Base-by-base conservation (phyloP, 73 alveolate genomes). In the Durusdinium trenchii region DNA sequence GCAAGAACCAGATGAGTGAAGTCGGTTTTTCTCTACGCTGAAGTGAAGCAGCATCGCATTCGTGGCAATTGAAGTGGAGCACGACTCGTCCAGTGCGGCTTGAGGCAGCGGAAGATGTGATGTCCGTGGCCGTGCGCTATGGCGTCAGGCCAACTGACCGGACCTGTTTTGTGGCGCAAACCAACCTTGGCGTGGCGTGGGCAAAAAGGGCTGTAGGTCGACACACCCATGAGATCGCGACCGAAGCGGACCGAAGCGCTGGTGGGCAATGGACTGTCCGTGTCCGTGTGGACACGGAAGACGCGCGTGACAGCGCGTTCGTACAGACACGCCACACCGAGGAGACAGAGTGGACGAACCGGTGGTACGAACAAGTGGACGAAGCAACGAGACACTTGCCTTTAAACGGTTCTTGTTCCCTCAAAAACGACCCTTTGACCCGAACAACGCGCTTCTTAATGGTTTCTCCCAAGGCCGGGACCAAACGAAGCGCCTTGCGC, bases 81-180 rank as follows among this genome's bases (percentile, higher is more conserved):
- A n/a, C n/a, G 73, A 60, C 73, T 60, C 30, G 73, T 23, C 18
- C 30, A 2, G 73, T 60, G n/a, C 18, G 18, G n/a, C 1, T 60
- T 3, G 28, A 76, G 91, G 91, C 91, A 7, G 91, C 91, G 3
- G 91, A 81, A 28, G 91, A 81, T n/a, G 48, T 81, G 36, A 35
- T 81, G n/a, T 81, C 91, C 28, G 36, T 67, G 3, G 91, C 91
- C 12, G 91, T 81, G 91, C 91, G 91, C 30, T 81, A 14, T 16
- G 91, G 91, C 30, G 91, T 81, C n/a, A 81, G 69, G 91, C n/a
- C n/a, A n/a, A n/a, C n/a, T n/a, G n/a, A n/a, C n/a, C n/a, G n/a
- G n/a, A n/a, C n/a, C n/a, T n/a, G n/a, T n/a, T n/a, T 43, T 3
- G 48, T 30, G 20, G 89, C 20, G 61, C n/a, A 6, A 51, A 3